These are phyloP conservation scores for Celoporthe dispersa DNA, from an alignment of 2,329 filamentous ascomycete genomes.

Conservation along the genomic window DNA sequence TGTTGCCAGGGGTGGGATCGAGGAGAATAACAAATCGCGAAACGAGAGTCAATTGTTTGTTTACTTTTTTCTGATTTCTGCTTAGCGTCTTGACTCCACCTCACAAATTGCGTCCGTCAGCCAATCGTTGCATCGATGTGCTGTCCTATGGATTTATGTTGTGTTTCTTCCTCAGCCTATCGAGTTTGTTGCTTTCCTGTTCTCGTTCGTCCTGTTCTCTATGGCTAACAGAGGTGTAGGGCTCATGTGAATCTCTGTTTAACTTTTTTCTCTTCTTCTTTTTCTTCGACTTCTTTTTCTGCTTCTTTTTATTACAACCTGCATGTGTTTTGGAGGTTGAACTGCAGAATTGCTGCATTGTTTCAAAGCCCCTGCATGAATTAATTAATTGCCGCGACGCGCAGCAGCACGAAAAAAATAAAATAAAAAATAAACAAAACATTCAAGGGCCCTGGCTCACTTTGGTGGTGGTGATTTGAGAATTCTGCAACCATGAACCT, in stretches of 20 bases:
- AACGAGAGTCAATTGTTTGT: background rate
- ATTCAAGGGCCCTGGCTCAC: background rate
- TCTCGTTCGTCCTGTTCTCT: background rate
- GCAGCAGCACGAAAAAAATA: too few species aligned
- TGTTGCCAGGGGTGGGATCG: background rate
- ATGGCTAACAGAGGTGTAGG: background rate
- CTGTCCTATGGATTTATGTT: background rate
- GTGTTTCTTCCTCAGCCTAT: background rate
- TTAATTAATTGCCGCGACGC: background rate
- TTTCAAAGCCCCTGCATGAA: too few species aligned
- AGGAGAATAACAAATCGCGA: background rate
- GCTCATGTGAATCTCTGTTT: too few species aligned
- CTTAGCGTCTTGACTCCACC: background rate
- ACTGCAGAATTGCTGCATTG: too few species aligned
- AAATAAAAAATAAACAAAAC: background rate
- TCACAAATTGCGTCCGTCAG: background rate
- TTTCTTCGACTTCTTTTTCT: background rate
- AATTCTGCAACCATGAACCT: background rate
- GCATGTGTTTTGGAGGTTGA: too few species aligned
- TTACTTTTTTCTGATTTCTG: slow-evolving; percentile 6
- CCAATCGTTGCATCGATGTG: slow-evolving; percentile 10
- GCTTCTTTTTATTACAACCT: too few species aligned
- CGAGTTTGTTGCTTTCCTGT: background rate
- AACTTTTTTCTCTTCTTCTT: background rate
- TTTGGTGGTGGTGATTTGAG: background rate